These are phyloP conservation scores for Penicillium pancosmium DNA, from an alignment of 495 filamentous ascomycete species.

Conservation along the genomic window DNA sequence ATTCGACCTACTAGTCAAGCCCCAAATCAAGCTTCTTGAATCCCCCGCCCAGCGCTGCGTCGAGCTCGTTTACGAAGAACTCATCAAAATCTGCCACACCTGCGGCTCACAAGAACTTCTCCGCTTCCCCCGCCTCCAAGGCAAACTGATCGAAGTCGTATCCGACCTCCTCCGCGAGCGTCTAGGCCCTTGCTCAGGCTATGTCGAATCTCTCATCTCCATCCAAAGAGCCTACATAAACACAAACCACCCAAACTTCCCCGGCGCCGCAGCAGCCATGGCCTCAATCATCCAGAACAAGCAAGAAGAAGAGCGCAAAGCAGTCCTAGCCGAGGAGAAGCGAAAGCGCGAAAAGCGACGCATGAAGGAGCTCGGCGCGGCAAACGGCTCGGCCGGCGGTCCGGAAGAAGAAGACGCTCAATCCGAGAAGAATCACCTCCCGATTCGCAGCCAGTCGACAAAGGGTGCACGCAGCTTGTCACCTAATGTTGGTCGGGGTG, in stretches of 20 bases:
- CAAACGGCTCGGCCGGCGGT: conserved; percentile 65
- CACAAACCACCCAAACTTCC: conserved; percentile 98
- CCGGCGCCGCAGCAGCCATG: conserved; percentile 98
- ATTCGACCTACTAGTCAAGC: conserved; percentile 96
- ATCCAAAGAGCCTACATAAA: conserved; percentile 99
- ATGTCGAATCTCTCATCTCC: conserved; percentile 94
- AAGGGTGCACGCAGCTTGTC: conserved; percentile 78
- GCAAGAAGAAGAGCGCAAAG: conserved; percentile 89
- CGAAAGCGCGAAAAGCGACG: conserved; percentile 80
- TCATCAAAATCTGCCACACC: conserved; percentile 99
- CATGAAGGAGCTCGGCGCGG: conserved; percentile 70
- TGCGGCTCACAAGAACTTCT: conserved; percentile 93
- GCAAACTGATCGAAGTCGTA: conserved; percentile 96
- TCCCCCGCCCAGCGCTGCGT: conserved; percentile 96
- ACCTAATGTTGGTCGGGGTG: conserved; percentile 70
- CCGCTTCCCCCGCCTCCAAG: conserved; percentile 90
- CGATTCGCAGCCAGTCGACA: conserved; percentile 59
- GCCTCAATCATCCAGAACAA: conserved; percentile 90
- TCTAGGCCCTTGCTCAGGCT: conserved; percentile 81
- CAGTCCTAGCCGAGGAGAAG: conserved; percentile 75
- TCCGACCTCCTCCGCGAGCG: conserved; percentile 94
- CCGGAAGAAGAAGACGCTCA: conserved; percentile 70
- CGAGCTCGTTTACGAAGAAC: conserved; percentile 96
- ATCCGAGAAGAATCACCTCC: conserved; percentile 52
- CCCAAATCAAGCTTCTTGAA: conserved; percentile 96